Evolutionary conservation across 2,329 filamentous ascomycete species (phyloP).

Genomic region (Cucurbitaria berberidis): DNA sequence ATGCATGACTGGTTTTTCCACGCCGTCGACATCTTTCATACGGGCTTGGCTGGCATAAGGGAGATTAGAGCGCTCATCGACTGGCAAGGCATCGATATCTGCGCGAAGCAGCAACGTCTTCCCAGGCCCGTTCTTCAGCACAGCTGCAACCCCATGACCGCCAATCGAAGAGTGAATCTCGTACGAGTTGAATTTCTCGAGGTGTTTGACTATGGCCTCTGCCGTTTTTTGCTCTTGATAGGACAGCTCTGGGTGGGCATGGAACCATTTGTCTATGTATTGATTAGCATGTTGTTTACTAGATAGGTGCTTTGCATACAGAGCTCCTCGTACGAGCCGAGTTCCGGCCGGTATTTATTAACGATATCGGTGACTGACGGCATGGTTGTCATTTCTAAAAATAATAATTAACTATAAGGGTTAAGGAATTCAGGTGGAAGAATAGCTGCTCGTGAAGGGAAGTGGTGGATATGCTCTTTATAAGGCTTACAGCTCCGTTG

Average conservation of each 20-base stretch:
- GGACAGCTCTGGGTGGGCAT: constrained; percentile 45
- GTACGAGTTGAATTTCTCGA: constrained; percentile 44
- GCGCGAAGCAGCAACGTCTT: constrained; percentile 64
- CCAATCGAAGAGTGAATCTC: constrained; percentile 61
- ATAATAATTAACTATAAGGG: neutral
- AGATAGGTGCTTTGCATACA: constrained; percentile 25
- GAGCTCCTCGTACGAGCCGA: constrained; percentile 41
- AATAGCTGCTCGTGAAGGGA: neutral
- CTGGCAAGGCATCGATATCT: constrained; percentile 67
- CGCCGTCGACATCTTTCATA: constrained; percentile 54
- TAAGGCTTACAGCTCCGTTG: neutral
- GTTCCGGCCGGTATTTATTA: constrained; percentile 29
- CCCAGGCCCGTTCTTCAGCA: constrained; percentile 63
- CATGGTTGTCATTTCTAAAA: constrained; percentile 22
- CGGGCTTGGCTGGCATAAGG: constrained; percentile 61
- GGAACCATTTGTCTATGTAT: constrained; percentile 41
- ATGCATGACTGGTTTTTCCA: constrained; percentile 67
- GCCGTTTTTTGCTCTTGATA: constrained; percentile 45
- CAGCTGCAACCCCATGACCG: constrained; percentile 63
- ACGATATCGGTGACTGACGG: constrained; percentile 38
- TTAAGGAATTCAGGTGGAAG: neutral
- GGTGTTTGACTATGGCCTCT: constrained; percentile 34
- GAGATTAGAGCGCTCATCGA: constrained; percentile 62
- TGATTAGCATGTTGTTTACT: constrained; percentile 3
- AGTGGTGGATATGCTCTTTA: neutral